These are phyloP conservation scores for Hypoxylon lienhwacheense DNA, from an alignment of 495 filamentous ascomycete genomes.

Conservation along the genomic window DNA sequence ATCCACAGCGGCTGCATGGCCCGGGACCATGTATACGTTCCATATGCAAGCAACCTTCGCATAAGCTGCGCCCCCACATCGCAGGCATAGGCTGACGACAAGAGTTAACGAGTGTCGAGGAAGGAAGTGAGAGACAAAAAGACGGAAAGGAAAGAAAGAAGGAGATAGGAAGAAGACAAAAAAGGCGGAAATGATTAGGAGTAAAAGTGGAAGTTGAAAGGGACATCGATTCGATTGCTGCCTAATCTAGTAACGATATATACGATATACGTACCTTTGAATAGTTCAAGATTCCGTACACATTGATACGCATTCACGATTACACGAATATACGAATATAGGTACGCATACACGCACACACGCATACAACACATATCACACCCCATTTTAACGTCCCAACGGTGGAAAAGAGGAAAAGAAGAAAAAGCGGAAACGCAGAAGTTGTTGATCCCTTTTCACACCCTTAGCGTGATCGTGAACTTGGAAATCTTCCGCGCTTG, in stretches of 20 bases:
- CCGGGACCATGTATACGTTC: background rate
- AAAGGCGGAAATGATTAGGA: no score
- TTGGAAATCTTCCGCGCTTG: constrained; percentile 21
- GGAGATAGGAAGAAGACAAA: background rate
- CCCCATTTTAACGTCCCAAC: no score
- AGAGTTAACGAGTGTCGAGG: no score
- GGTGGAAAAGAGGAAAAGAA: no score
- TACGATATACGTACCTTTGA: no score
- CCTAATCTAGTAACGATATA: constrained; percentile 19
- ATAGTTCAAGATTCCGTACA: no score
- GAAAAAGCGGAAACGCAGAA: constrained; percentile 11
- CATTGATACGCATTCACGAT: no score
- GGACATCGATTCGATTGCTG: constrained; percentile 27
- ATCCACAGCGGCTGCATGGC: background rate
- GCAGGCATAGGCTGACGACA: no score
- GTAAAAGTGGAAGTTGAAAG: background rate
- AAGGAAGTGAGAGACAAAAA: background rate
- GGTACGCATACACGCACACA: no score
- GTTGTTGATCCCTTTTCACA: constrained; percentile 10
- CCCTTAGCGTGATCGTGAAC: constrained; percentile 9
- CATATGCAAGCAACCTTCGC: background rate
- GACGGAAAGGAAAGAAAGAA: background rate
- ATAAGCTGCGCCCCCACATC: background rate
- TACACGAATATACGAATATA: no score
- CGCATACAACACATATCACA: no score